phyloP scores from a whole-genome alignment of 768 basidiomycete species.

The Mycena belliarum region DNA sequence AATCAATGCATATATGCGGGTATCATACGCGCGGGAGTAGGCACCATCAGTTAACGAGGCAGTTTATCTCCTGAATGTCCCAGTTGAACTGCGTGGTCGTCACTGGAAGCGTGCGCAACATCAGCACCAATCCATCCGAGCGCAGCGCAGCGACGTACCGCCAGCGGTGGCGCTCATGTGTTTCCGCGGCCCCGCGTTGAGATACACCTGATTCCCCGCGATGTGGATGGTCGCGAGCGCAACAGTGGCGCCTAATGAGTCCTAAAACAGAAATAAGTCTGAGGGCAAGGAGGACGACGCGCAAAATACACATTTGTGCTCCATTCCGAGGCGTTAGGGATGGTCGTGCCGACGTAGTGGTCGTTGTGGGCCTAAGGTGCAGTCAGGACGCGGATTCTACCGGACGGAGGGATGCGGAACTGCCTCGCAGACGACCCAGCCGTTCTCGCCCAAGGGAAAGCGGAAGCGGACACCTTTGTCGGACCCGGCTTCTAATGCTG shows the following conservation, averaged over 20 bases:
- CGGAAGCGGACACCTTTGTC: conserved; percentile 22
- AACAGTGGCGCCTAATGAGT: conserved; percentile 9
- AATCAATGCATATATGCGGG: not conserved
- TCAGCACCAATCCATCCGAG: not conserved
- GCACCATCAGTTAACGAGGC: not conserved
- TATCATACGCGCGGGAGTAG: not conserved
- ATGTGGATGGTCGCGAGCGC: conserved; percentile 19
- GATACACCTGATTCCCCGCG: conserved; percentile 8
- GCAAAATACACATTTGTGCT: not conserved
- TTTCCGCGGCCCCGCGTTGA: conserved; percentile 9
- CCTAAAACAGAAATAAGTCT: not conserved
- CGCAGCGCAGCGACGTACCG: not conserved
- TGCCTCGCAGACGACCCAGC: conserved; percentile 23
- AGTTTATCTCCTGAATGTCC: conserved; percentile 22
- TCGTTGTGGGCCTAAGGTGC: conserved; percentile 16
- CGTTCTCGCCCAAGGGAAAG: conserved; percentile 16
- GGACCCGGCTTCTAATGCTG: conserved; percentile 10
- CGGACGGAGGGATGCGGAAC: too few species aligned
- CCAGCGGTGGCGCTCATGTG: conserved; percentile 14
- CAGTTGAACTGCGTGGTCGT: conserved; percentile 15
- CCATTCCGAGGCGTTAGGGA: conserved; percentile 13
- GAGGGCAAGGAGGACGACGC: too few species aligned
- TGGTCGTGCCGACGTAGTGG: conserved; percentile 21
- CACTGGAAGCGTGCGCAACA: not conserved
- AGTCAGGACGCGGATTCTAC: not conserved